phyloP scores from a whole-genome alignment of 164 flowering plant genomes.

The Dillenia turbinata region DNA sequence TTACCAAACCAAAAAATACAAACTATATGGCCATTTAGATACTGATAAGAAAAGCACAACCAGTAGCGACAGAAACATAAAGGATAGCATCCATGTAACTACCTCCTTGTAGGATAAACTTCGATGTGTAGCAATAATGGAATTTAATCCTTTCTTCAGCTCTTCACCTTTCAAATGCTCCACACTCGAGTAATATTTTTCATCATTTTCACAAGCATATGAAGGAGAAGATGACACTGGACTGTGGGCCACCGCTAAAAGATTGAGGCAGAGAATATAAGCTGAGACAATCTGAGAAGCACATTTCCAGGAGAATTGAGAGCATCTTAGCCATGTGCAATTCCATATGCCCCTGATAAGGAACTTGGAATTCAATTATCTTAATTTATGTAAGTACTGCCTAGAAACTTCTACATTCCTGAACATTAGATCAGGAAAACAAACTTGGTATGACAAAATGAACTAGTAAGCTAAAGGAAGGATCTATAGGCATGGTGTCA shows the following conservation, averaged over 20 bases:
- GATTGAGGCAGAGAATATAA: conserved; percentile 17
- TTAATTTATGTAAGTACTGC: too few relatives aligned
- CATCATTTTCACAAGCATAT: conserved; percentile 47
- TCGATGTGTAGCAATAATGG: conserved; percentile 30
- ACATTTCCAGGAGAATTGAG: conserved; percentile 10
- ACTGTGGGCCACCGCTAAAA: conserved; percentile 17
- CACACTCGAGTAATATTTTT: conserved; percentile 26
- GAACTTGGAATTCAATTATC: too few relatives aligned
- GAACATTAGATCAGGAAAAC: too few relatives aligned
- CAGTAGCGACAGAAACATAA: not conserved
- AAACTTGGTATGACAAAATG: too few relatives aligned
- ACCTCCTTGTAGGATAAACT: conserved; percentile 45
- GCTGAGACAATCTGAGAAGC: conserved; percentile 14
- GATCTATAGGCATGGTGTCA: too few relatives aligned
- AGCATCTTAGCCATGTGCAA: conserved; percentile 14
- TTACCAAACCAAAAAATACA: not conserved
- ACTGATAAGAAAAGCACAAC: not conserved
- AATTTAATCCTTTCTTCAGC: conserved; percentile 30
- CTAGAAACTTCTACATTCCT: too few relatives aligned
- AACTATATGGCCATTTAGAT: not conserved
- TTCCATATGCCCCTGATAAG: not conserved
- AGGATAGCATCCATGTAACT: not conserved
- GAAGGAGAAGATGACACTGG: conserved; percentile 8
- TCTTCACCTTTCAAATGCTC: conserved; percentile 25
- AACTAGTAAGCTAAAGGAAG: too few relatives aligned